Base-by-base conservation (phyloP, 371 early-diverging fungal species). In the Lichtheimia corymbifera region DNA sequence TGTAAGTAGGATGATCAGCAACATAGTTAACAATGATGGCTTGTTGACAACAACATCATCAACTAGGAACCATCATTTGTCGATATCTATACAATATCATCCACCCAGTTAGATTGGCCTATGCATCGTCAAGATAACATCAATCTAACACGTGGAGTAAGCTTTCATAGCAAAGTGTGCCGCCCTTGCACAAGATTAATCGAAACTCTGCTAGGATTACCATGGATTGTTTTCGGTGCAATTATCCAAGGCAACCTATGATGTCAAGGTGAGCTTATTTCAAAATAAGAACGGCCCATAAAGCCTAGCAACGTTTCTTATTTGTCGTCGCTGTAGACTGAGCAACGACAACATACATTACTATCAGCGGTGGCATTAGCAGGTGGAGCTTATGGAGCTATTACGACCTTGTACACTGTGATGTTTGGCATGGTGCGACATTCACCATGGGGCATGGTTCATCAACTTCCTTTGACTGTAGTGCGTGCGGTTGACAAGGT, bases 381-480 rank as follows among this genome's bases (percentile, higher is more conserved):
- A 24, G 79, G 79, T 66, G 79, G 79, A 56, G 69, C 71, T 5
- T 75, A 73, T 43, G 76, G 76, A 53, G 60, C 75, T 12, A 40
- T 75, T 13, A 78, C 71, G 2, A 75, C 73, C 3, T 22, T 78
- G 2, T 78, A 78, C 41, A 73, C 74, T 49, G 14, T 78, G 9
- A 53, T 78, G 5, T 78, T 78, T 45, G 79, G 79, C 9, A 78
- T 78, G 79, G 68, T 71, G 0, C 49, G 79, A 49, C n/a, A 72
- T 18, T 65, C 75, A 18, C 79, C 79, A 7, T 78, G 73, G 68
- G 79, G 79, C 4, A 22, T 71, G 13, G 73, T 69, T 0, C 73
- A 78, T 50, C 75, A 71, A 30, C 55, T 75, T 12, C 73, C 79
- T 0, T 59, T 67, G 0, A 61, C 66, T 17, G 58, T 67, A 22